Evolutionary conservation across 805 yeast species (phyloP).

Genomic region (Yarrowia yakushimensis): DNA sequence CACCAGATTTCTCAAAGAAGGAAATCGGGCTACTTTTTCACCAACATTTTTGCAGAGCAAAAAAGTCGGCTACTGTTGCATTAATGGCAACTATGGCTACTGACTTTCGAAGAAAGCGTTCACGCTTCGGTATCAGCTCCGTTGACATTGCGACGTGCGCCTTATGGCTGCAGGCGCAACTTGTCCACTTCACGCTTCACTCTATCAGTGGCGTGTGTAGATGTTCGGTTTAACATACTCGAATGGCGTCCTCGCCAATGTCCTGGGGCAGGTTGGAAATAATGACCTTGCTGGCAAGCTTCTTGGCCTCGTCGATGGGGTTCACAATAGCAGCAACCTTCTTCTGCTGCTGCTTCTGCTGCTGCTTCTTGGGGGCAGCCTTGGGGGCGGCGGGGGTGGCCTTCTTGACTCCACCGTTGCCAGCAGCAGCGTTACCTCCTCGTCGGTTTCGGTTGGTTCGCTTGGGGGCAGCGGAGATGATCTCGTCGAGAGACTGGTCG

Average conservation of each 20-base stretch:
- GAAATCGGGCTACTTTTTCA: neutral
- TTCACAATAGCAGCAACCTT: constrained; percentile 31
- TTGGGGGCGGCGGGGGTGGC: constrained; percentile 27
- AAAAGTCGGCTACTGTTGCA: neutral
- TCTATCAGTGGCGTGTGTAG: neutral
- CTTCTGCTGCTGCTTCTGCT: constrained; percentile 29
- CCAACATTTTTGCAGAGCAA: neutral
- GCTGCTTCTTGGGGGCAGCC: constrained; percentile 24
- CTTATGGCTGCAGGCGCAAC: neutral
- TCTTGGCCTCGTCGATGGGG: constrained; percentile 41
- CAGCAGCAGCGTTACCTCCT: constrained; percentile 25
- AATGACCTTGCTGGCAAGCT: constrained; percentile 68
- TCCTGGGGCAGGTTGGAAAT: constrained; percentile 60
- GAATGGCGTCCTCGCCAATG: constrained; percentile 33
- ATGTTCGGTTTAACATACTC: constrained; percentile 21
- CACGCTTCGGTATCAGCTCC: constrained; percentile 17
- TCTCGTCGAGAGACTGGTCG: constrained; percentile 93
- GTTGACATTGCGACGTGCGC: neutral
- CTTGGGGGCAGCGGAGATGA: constrained; percentile 59
- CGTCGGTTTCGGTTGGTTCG: constrained; percentile 32
- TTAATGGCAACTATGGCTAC: neutral
- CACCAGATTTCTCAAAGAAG: neutral
- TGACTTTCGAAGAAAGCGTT: constrained; percentile 2
- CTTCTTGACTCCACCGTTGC: constrained; percentile 35
- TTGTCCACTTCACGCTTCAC: neutral